Percentiles rank a stretch among this genome's conserved stretches.
These are phyloP conservation scores for Yamadazyma siamensis DNA, from an alignment of 1,139 yeast genomes.

Conservation along the genomic window DNA sequence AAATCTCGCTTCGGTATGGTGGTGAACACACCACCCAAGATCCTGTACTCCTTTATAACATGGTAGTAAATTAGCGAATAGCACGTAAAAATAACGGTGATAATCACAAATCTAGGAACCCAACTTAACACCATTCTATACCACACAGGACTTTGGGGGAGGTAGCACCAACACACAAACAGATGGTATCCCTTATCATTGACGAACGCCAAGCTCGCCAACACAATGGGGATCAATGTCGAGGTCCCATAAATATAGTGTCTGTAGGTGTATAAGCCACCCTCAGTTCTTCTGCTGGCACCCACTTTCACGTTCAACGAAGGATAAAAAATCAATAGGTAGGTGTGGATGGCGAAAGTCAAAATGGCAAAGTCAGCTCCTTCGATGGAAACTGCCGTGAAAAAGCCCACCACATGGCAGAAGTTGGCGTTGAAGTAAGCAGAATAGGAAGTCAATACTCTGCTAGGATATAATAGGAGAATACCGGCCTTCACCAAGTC, in stretches of 20 bases:
- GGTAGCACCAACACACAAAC: constrained; percentile 75
- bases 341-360: constrained; percentile 81
- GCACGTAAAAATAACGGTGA: constrained; percentile 58
- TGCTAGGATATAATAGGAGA: constrained; percentile 67
- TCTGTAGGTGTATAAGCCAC: constrained; percentile 69
- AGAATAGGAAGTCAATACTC: constrained; percentile 48
- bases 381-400: constrained; percentile 78
- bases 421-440: constrained; percentile 53
- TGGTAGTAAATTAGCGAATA: constrained; percentile 73
- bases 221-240: constrained; percentile 57
- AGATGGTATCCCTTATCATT: constrained; percentile 52
- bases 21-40: constrained; percentile 46
- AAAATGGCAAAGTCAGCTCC: constrained; percentile 87
- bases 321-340: constrained; percentile 67
- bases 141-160: constrained; percentile 75
- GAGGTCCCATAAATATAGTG: constrained; percentile 58
- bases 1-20: constrained; percentile 20
- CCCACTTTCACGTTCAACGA: constrained; percentile 42
- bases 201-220: constrained; percentile 76
- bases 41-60: constrained; percentile 60
- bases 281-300: constrained; percentile 47
- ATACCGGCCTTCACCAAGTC: constrained; percentile 75
- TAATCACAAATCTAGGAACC: constrained; percentile 75
- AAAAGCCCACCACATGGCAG: constrained; percentile 78
- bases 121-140: constrained; percentile 72